Evolutionary conservation across 2,329 filamentous ascomycete genomes (phyloP).

Genomic region (Nothophoma quercina): DNA sequence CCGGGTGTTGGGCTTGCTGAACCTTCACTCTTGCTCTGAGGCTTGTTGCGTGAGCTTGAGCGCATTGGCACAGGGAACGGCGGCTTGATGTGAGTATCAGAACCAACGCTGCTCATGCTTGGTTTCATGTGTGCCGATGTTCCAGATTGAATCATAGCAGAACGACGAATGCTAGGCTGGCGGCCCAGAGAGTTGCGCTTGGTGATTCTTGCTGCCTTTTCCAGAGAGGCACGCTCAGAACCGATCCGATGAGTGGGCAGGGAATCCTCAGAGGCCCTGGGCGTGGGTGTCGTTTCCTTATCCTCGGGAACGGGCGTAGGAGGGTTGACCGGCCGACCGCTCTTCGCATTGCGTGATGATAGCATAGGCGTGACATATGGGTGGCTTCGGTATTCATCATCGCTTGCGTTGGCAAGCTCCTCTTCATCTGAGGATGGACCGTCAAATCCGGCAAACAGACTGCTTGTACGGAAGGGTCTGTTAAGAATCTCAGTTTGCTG

Average conservation of each 20-base stretch:
- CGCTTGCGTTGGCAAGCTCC: constrained; percentile 68
- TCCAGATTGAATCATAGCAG: constrained; percentile 81
- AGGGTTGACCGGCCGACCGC: constrained; percentile 53
- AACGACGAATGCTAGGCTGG: constrained; percentile 72
- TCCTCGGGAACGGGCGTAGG: constrained; percentile 54
- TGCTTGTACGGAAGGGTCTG: constrained; percentile 78
- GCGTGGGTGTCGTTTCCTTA: constrained; percentile 44
- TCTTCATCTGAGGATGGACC: constrained; percentile 64
- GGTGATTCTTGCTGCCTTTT: constrained; percentile 45
- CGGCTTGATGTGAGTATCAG: constrained; percentile 60
- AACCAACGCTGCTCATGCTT: constrained; percentile 65
- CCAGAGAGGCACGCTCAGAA: constrained; percentile 45
- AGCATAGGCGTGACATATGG: constrained; percentile 55
- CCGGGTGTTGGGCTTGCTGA: constrained; percentile 77
- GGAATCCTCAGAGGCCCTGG: constrained; percentile 44
- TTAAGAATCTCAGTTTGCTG: constrained; percentile 66
- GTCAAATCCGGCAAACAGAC: constrained; percentile 86
- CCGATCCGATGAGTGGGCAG: constrained; percentile 25
- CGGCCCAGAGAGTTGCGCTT: constrained; percentile 45
- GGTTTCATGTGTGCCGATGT: constrained; percentile 76
- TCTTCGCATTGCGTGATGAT: constrained; percentile 56
- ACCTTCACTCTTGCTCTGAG: constrained; percentile 75
- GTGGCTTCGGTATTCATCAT: constrained; percentile 66
- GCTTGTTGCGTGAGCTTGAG: constrained; percentile 82
- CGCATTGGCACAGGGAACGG: constrained; percentile 92